Evolutionary conservation across 139 green algal species (phyloP).

Genomic region (Chlorella sorokiniana): DNA sequence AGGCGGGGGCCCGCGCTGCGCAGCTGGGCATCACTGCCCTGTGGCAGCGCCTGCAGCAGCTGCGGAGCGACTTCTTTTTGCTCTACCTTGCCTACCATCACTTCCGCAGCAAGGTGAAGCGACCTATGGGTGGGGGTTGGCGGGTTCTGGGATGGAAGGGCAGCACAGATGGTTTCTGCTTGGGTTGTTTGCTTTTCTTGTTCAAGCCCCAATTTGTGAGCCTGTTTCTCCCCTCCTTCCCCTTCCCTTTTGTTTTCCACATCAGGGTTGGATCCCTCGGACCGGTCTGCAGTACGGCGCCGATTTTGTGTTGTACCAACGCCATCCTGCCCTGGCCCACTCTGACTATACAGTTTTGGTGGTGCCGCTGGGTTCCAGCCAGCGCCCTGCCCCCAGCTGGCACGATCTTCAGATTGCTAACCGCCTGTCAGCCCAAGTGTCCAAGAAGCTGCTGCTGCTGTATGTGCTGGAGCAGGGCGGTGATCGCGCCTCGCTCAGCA

Average conservation of each 20-base stretch:
- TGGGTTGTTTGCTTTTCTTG: neutral
- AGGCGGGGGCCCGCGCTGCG: neutral
- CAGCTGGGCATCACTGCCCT: neutral
- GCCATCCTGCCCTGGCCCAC: constrained; percentile 56
- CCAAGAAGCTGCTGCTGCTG: constrained; percentile 55
- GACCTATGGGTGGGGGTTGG: no score
- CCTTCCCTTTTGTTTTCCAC: neutral
- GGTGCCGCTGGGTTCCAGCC: constrained; percentile 10
- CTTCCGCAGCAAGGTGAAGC: constrained; percentile 50
- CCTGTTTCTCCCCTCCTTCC: neutral
- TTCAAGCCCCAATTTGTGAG: neutral
- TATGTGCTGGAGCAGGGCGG: constrained; percentile 39
- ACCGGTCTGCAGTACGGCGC: constrained; percentile 68
- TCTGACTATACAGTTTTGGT: constrained; percentile 53
- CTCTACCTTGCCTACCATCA: constrained; percentile 52
- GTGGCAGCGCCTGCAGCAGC: constrained; percentile 27
- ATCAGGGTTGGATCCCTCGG: constrained; percentile 62
- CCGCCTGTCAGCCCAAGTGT: constrained; percentile 54
- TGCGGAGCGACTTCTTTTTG: constrained; percentile 38
- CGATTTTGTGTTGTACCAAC: constrained; percentile 66
- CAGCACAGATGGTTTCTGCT: no score
- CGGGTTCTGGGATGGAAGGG: neutral
- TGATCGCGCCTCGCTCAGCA: constrained; percentile 23
- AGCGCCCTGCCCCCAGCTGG: constrained; percentile 30
- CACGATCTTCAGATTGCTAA: constrained; percentile 57